Conservation (phyloP, 2,329 filamentous ascomycete genomes). For the Domatiomyces globalis region DNA sequence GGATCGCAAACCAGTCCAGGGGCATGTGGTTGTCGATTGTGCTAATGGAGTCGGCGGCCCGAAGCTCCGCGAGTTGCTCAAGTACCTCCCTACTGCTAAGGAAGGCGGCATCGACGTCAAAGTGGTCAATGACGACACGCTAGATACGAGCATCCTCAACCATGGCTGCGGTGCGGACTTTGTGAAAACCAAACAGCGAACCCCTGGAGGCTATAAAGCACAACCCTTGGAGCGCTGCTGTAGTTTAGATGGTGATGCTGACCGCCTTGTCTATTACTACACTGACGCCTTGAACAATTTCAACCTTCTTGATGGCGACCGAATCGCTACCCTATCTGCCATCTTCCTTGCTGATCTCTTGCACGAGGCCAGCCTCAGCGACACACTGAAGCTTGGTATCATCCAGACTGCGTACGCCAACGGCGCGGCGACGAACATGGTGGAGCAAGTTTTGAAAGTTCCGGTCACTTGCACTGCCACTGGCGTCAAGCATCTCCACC, state of each 20-base stretch:
- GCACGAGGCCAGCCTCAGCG: constrained; percentile 60
- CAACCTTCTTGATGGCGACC: constrained; percentile 87
- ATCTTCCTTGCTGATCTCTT: constrained; percentile 86
- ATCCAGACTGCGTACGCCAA: constrained; percentile 98
- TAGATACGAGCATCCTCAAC: constrained; percentile 80
- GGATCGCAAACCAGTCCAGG: constrained; percentile 53
- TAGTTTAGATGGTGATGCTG: constrained; percentile 88
- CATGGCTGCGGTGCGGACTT: constrained; percentile 90
- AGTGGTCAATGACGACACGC: constrained; percentile 83
- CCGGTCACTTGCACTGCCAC: constrained; percentile 88
- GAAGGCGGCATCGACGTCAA: constrained; percentile 65
- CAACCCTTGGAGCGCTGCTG: constrained; percentile 64
- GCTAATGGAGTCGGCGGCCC: constrained; percentile 94
- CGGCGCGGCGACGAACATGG: constrained; percentile 82
- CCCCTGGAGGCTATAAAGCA: constrained; percentile 69
- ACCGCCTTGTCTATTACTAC: constrained; percentile 93
- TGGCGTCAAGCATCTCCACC: constrained; percentile 93
- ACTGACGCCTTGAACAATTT: constrained; percentile 68
- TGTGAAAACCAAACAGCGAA: constrained; percentile 92
- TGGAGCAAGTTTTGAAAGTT: constrained; percentile 72
- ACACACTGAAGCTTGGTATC: constrained; percentile 78
- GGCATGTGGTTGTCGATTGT: constrained; percentile 74
- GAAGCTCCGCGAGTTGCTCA: constrained; percentile 74
- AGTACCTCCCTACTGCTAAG: constrained; percentile 55
- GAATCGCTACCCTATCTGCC: constrained; percentile 86